Base-by-base conservation (phyloP, 2,329 filamentous ascomycete genomes). In the Orbilia quercus region DNA sequence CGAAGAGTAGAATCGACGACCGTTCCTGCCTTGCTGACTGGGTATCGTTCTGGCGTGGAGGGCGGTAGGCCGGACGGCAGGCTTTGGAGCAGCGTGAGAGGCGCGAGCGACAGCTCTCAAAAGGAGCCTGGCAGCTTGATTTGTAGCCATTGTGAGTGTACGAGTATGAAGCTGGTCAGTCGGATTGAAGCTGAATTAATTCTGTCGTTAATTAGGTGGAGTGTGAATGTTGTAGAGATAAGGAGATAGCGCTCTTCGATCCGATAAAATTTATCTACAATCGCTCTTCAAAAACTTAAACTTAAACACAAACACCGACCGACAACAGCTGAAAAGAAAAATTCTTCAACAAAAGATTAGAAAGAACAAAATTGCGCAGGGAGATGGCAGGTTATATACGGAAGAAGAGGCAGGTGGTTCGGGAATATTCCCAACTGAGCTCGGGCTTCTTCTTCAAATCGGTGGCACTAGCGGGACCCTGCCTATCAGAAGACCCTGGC, bases 1-100 rank as follows among this genome's bases (percentile, higher is more conserved):
- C 34, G 77, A 78, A n/a, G 66, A 71, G 23, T 73, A 73, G 59
- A 60, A 51, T 58, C 69, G 59, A 53, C 69, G 69, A 28, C 69
- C 69, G 23, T 31, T 47, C 36, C 69, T 36, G 16, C 62, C 55
- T 55, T 64, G 53, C 31, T 59, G 59, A 23, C 62, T 65, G 6
- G 69, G 69, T 31, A 66, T 31, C 9, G 9, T 22, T 62, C 69
- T 59, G 12, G 45, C 60, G 34, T 60, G 69, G 2, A 73, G 45
- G 22, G 66, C 53, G 25, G 53, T 59, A 9, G 59, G 53, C 38
- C 69, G 31, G 28, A 66, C 55, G 28, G 18, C 44, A 6, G 69
- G 62, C 38, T 53, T 65, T 23, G 67, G 67, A 38, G 44, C 36
- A 9, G 22, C 45, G 12, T 66, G 69, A 9, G 69, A 59, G 22